Conservation (phyloP, 352 stramenopile species). For the Pilasporangium apinafurcum region DNA sequence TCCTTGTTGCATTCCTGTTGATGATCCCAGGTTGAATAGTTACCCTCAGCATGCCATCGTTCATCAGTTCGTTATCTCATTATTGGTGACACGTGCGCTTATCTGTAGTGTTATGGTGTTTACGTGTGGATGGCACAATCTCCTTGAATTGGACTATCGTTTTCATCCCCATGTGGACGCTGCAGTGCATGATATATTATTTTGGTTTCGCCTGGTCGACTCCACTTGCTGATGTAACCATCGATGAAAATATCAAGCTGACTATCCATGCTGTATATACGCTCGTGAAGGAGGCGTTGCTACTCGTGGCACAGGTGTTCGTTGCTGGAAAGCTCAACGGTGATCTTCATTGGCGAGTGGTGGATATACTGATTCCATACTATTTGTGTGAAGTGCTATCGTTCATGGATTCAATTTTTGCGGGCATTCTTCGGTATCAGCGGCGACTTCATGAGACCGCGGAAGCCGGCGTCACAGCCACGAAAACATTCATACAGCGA, state of each 20-base stretch:
- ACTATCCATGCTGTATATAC: conserved; percentile 64
- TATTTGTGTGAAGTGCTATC: conserved; percentile 74
- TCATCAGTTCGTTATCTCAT: not conserved
- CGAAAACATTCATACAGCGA: conserved; percentile 61
- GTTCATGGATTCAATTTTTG: conserved; percentile 50
- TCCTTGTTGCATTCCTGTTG: conserved; percentile 79
- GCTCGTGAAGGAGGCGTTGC: conserved; percentile 72
- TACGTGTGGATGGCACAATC: conserved; percentile 68
- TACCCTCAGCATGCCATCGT: not conserved
- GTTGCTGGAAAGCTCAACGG: conserved; percentile 74
- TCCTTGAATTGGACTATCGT: conserved; percentile 76
- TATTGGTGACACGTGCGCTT: conserved; percentile 2
- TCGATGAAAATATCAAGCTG: conserved; percentile 33
- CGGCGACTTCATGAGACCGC: conserved; percentile 69
- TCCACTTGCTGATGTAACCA: conserved; percentile 26
- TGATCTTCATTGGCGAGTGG: conserved; percentile 53
- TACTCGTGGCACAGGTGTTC: conserved; percentile 78
- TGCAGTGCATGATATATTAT: conserved; percentile 69
- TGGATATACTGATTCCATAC: conserved; percentile 68
- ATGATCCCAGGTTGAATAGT: conserved; percentile 67
- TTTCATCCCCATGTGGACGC: conserved; percentile 76
- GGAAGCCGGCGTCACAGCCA: conserved; percentile 60
- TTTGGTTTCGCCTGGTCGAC: conserved; percentile 65
- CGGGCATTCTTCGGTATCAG: conserved; percentile 51
- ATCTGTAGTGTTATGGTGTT: conserved; percentile 68